These are phyloP conservation scores for Solanum piurae DNA, from an alignment of 257 asterid genomes.

Conservation along the genomic window DNA sequence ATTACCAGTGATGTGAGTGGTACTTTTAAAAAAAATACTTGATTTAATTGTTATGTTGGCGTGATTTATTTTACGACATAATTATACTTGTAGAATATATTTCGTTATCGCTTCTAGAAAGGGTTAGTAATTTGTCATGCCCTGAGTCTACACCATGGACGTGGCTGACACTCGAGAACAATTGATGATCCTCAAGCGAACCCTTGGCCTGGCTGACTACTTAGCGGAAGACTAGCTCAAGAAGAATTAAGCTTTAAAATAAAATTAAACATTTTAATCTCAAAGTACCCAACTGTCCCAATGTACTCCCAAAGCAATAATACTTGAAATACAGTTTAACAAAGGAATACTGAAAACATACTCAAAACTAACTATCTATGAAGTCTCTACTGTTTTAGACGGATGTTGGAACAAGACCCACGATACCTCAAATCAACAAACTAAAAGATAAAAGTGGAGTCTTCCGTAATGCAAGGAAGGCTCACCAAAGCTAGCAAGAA, in stretches of 20 bases:
- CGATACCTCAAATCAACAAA: background rate
- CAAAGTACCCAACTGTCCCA: background rate
- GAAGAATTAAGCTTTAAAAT: background rate
- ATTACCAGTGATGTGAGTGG: background rate
- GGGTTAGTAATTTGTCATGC: background rate
- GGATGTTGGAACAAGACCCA: too few species aligned
- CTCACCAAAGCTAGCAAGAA: background rate
- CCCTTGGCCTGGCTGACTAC: fast-evolving
- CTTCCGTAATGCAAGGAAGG: background rate
- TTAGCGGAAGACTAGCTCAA: background rate
- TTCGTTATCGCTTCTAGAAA: background rate
- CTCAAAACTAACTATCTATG: background rate
- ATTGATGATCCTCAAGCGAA: too few species aligned
- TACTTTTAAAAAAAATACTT: background rate
- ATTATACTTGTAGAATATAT: background rate
- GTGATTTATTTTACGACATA: background rate
- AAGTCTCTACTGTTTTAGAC: too few species aligned
- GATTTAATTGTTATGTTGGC: background rate
- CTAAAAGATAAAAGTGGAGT: background rate
- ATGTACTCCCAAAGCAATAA: background rate
- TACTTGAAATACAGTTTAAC: background rate
- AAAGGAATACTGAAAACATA: too few species aligned
- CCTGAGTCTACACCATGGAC: fast-evolving
- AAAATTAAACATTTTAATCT: background rate
- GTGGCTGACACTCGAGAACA: background rate